phyloP scores from a whole-genome alignment of 805 yeast genomes.

The Starmera dryadoides region DNA sequence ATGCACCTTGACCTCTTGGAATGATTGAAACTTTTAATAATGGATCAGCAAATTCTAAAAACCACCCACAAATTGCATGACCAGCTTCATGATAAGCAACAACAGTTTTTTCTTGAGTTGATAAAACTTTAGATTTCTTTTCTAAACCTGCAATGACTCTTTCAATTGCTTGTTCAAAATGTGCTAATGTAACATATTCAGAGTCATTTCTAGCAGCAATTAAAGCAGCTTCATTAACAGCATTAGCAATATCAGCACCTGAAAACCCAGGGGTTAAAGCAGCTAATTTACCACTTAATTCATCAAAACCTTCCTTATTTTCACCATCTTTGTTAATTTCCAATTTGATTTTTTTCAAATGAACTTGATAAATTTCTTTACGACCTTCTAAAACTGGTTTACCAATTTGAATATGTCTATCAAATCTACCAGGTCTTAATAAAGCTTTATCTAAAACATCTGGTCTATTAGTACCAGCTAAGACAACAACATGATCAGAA shows the following conservation, averaged over 20 bases:
- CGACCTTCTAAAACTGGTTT: slow-evolving; percentile 94
- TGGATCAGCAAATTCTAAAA: slow-evolving; percentile 84
- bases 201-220: slow-evolving; percentile 88
- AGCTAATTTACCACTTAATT: slow-evolving; percentile 78
- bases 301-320: slow-evolving; percentile 32
- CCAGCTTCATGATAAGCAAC: slow-evolving; percentile 99
- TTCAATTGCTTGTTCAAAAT: slow-evolving; percentile 95
- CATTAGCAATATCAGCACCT: slow-evolving; percentile 98
- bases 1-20: slow-evolving; percentile 94
- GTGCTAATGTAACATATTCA: slow-evolving; percentile 59
- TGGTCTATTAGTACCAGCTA: slow-evolving; percentile 96
- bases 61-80: slow-evolving; percentile 99
- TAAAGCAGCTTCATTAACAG: slow-evolving; percentile 94
- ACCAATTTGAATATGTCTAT: slow-evolving; percentile 86
- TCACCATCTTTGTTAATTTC: slow-evolving; percentile 33
- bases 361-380: slow-evolving; percentile 85
- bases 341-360: slow-evolving; percentile 66
- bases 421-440: slow-evolving; percentile 96
- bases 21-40: slow-evolving; percentile 90
- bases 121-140: slow-evolving; percentile 75
- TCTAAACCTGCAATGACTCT: slow-evolving; percentile 96
- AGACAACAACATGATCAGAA: slow-evolving; percentile 88
- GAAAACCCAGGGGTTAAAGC: slow-evolving; percentile 97
- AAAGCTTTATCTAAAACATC: slow-evolving; percentile 91
- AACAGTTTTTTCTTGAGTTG: slow-evolving; percentile 78